phyloP scores from a whole-genome alignment of 2,329 filamentous ascomycete genomes.

The Diaporthe citri region DNA sequence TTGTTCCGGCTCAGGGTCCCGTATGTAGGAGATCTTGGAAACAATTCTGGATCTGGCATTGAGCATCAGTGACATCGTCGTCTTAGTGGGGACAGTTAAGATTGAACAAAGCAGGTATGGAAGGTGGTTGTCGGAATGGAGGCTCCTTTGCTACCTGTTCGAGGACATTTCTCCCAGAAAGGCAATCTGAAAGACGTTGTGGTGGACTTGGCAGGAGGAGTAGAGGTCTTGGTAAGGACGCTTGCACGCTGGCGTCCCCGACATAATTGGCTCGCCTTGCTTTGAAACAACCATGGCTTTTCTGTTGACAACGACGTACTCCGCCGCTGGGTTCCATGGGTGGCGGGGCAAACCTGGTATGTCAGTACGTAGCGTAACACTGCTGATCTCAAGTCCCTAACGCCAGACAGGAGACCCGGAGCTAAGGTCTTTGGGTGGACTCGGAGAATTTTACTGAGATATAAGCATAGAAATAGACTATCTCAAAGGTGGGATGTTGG shows the following conservation, averaged over 20 bases:
- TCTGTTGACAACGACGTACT: neutral
- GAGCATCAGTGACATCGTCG: slow-evolving; percentile 8
- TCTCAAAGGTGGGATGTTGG: neutral
- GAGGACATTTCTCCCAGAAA: neutral
- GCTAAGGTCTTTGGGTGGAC: neutral
- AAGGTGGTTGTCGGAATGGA: slow-evolving; percentile 9
- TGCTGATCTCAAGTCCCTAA: slow-evolving; percentile 3
- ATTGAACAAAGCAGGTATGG: slow-evolving; percentile 1
- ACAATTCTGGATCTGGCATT: neutral
- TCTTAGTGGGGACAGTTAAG: slow-evolving; percentile 4
- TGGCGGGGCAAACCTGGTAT: neutral
- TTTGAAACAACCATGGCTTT: slow-evolving; percentile 11
- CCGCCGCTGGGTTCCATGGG: neutral
- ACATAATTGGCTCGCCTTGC: neutral
- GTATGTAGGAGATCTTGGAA: neutral
- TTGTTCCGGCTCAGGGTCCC: neutral
- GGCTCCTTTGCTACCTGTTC: slow-evolving; percentile 14
- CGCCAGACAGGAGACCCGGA: slow-evolving; percentile 1
- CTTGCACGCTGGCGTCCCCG: neutral
- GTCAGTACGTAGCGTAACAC: slow-evolving; percentile 1
- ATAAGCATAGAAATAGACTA: slow-evolving; percentile 29
- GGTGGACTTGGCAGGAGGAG: slow-evolving; percentile 28
- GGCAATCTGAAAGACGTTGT: slow-evolving; percentile 15
- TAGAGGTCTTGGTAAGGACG: slow-evolving; percentile 13
- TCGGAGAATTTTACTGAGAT: neutral